Base-by-base conservation (phyloP, 2,329 filamentous ascomycete genomes). In the Zymoseptoria passerinii region DNA sequence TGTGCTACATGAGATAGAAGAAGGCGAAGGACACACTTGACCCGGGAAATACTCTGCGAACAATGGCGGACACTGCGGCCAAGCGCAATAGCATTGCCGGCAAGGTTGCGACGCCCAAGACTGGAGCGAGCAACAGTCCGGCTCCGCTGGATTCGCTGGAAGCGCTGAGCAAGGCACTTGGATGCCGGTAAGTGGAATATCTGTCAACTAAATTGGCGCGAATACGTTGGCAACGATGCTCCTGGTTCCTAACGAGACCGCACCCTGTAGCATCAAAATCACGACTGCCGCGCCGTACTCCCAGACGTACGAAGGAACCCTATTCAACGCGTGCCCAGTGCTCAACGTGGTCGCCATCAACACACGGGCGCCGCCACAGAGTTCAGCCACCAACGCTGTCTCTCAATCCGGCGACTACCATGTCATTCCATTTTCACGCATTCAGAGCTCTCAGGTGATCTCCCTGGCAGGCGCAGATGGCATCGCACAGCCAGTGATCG, bases 271-370 rank as follows among this genome's bases (percentile, higher is more conserved):
- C 59, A 76, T 86, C 67, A 83, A 80, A 64, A 71, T 86, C 63
- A 83, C 77, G 57, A 84, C 81, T 54, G 75, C 77, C 16, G 73
- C 77, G 28, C 77, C 77, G 7, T 70, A 76, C 56, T 73, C 78
- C 55, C 76, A 78, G 50, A 80, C 77, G 23, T 73, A 83, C 59
- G 83, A 86, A 71, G 84, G 84, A 66, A 83, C 77, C 18, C 76
- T 87, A 58, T 86, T 83, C 72, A 84, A 83, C 28, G 81, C 80
- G 51, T 82, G 81, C 69, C 81, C 82, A 27, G 75, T 82, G 65
- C 81, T 82, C 58, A 84, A 84, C 65, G 75, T 85, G 58, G 75
- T 87, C 65, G 82, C 81, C 50, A 78, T 86, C 71, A 83, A 84
- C 72, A 83, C 79, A 18, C 76, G 77, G 10, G 71, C 77, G 18